Evolutionary conservation across 2,329 filamentous ascomycete genomes (phyloP).

Genomic region (Penicillium decumbens): DNA sequence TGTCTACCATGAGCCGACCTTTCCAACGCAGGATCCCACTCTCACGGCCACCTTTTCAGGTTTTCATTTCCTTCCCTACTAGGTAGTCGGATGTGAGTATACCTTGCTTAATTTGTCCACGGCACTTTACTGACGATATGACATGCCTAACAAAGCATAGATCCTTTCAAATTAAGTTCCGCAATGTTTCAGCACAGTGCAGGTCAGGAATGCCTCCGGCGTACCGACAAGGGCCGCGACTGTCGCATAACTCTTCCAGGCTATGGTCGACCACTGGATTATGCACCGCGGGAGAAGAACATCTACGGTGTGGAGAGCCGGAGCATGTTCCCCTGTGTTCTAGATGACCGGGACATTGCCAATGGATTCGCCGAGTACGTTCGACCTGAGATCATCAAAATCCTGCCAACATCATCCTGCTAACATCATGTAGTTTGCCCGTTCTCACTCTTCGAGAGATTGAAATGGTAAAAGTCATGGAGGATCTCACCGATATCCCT

Average conservation of each 20-base stretch:
- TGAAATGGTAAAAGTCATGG: constrained; percentile 39
- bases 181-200: constrained; percentile 22
- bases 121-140: neutral
- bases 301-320: constrained; percentile 28
- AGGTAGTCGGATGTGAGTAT: neutral
- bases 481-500: constrained; percentile 39
- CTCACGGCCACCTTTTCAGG: neutral
- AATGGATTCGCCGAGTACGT: constrained; percentile 28
- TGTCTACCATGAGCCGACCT: neutral
- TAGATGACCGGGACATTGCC: constrained; percentile 32
- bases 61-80: neutral
- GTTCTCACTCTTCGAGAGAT: constrained; percentile 36
- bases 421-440: constrained; percentile 19
- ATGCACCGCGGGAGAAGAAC: constrained; percentile 20
- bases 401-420: neutral
- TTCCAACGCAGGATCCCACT: neutral
- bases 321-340: constrained; percentile 31
- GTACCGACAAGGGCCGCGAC: constrained; percentile 8
- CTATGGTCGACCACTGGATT: constrained; percentile 31
- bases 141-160: neutral
- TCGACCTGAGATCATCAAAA: neutral
- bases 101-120: neutral
- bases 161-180: neutral
- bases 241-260: constrained; percentile 30
- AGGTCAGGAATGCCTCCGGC: constrained; percentile 9